Conservation (phyloP, 2,329 filamentous ascomycete genomes). For the Dryadomyces sulphureus region DNA sequence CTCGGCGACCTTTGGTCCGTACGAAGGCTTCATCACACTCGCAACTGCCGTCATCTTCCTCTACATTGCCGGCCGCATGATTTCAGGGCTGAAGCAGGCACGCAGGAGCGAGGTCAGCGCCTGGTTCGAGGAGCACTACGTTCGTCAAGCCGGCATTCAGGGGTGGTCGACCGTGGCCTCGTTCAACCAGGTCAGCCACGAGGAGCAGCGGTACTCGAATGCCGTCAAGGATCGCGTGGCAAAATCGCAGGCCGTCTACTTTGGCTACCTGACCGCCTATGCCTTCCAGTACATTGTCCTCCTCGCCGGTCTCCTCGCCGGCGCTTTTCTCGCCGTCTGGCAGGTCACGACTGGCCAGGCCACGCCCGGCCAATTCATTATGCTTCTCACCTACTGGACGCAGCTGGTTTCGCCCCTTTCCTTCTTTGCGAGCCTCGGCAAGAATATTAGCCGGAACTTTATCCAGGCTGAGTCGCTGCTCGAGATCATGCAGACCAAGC, state of each 20-base stretch:
- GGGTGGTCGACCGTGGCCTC: conserved; percentile 45
- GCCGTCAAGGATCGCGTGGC: conserved; percentile 28
- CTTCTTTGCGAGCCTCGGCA: conserved; percentile 48
- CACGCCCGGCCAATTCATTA: conserved; percentile 53
- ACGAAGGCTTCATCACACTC: conserved; percentile 47
- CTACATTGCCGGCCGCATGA: conserved; percentile 35
- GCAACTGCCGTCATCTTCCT: conserved; percentile 42
- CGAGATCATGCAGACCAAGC: conserved; percentile 41
- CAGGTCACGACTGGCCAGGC: conserved; percentile 48
- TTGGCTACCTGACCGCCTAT: conserved; percentile 34
- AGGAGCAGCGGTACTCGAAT: conserved; percentile 36
- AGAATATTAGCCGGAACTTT: conserved; percentile 39
- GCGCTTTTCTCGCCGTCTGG: conserved; percentile 44
- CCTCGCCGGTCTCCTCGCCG: conserved; percentile 54
- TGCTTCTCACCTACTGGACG: conserved; percentile 59
- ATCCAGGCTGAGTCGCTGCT: conserved; percentile 43
- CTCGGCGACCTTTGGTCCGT: conserved; percentile 41
- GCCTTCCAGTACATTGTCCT: conserved; percentile 47
- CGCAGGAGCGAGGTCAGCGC: conserved; percentile 36
- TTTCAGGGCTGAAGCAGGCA: conserved; percentile 31
- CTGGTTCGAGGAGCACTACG: conserved; percentile 39
- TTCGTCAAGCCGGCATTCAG: conserved; percentile 39
- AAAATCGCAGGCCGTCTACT: conserved; percentile 22
- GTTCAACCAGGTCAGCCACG: conserved; percentile 44
- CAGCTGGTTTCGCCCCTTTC: conserved; percentile 57